phyloP scores from a whole-genome alignment of 179 eudicot genomes.

The Sideroxylon spinosum region DNA sequence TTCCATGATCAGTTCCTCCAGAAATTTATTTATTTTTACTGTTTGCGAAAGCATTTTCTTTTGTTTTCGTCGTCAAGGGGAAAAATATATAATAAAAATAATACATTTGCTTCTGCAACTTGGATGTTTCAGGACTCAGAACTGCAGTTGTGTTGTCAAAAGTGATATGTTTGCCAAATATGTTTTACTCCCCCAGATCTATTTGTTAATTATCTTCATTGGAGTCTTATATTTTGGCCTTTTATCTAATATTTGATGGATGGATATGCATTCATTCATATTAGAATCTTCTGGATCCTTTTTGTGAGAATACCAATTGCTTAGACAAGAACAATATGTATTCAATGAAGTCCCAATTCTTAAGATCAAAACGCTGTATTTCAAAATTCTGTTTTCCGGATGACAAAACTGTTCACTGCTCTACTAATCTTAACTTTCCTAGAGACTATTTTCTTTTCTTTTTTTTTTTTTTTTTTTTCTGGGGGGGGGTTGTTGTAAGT shows the following conservation, averaged over 20 bases:
- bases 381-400: not conserved
- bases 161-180: not conserved
- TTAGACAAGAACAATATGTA: not conserved
- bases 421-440: not conserved
- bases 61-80: not conserved
- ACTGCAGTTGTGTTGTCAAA: not conserved
- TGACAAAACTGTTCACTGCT: not conserved
- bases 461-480: no score
- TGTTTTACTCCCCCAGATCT: not conserved
- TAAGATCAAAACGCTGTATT: not conserved
- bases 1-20: not conserved
- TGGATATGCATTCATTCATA: not conserved
- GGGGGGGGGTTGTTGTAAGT: no score
- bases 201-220: not conserved
- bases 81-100: not conserved
- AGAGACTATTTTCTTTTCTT: not conserved
- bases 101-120: not conserved
- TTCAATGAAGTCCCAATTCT: no score
- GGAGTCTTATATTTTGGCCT: not conserved
- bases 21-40: no score
- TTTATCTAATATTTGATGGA: not conserved
- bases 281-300: not conserved
- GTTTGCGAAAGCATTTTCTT: not conserved
- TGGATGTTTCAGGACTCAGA: not conserved
- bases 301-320: not conserved